Evolutionary conservation across 1,284 basidiomycete genomes (phyloP), one percentile per base, ranked within the genome.

Genomic region (Waitea zeae): DNA sequence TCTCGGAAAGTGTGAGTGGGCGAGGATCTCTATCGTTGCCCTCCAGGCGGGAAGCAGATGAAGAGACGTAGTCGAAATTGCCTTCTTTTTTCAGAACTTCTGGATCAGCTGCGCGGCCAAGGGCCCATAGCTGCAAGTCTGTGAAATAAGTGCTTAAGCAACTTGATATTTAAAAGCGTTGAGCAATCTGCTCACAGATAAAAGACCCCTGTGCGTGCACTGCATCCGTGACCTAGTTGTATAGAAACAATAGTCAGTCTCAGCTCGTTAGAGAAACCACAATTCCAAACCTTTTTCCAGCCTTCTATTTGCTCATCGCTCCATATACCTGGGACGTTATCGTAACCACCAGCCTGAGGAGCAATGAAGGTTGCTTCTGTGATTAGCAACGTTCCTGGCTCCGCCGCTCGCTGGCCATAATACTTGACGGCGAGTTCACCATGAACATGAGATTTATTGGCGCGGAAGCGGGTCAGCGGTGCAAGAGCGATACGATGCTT

Each of bases 111-210:
- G 54, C 49, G 12, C 64, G 51, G 3, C 64, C 67, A 17, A 64
- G 46, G 0, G 64, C 62, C 66, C 64, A 67, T 0, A 69, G 48
- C 43, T 73, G 68, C 3, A 53, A 18, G n/a, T n/a, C n/a, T n/a
- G n/a, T n/a, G n/a, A n/a, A n/a, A n/a, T n/a, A n/a, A n/a, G n/a
- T n/a, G n/a, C n/a, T n/a, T n/a, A n/a, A n/a, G n/a, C n/a, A n/a
- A n/a, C n/a, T n/a, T n/a, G n/a, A n/a, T n/a, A n/a, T n/a, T n/a
- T n/a, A n/a, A n/a, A n/a, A n/a, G n/a, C n/a, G n/a, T n/a, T n/a
- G n/a, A n/a, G n/a, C n/a, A n/a, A n/a, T n/a, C n/a, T n/a, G n/a
- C n/a, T n/a, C n/a, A 44, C 53, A 66, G 39, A 71, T 62, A 44
- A 47, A 52, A 0, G 57, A 61, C 4, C 54, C 57, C 11, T 32